Evolutionary conservation across 1,139 yeast genomes (phyloP), one percentile per base, ranked within the genome.

Genomic region (Ogataea hybrid): DNA sequence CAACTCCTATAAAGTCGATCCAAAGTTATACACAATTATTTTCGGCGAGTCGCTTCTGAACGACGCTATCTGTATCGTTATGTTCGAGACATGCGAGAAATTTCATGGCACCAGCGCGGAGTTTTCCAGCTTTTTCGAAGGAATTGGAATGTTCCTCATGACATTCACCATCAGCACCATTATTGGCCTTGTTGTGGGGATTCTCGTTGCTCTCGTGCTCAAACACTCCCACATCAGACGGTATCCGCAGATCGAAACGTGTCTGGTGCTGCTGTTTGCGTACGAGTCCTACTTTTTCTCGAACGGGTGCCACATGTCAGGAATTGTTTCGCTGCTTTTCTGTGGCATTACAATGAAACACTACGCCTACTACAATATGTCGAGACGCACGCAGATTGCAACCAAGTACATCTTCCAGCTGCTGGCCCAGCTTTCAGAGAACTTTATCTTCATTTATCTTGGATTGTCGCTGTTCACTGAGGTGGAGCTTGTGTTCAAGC

Each of bases 241-340:
- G 53, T 88, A 86, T 63, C 97, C 98, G 11, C 95, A 90, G 62
- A 88, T 92, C 56, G 99, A 94, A 69, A 87, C 97, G 16, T 92
- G 98, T 63, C 65, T 94, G 49, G 95, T 94, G 20, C 69, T 92
- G 39, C 68, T 94, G 51, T 84, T 90, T 62, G 97, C 98, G 7
- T 94, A 94, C 61, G 96, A 90, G 54, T 87, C 97, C 0, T 94
- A 94, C 62, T 94, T 94, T 70, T 92, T 94, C 65, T 90, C 97
- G 37, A 94, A 92, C 61, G 99, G 98, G 32, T 94, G 98, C 54
- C 98, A 94, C 62, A 92, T 92, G 98, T 89, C 97, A 6, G 99
- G 99, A 37, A 94, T 92, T 55, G 99, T 94, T 6, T 88, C 97
- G 2, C 71, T 94, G 50, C 69, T 94, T 51, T 94, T 94, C 67